Conservation (phyloP, 169 alveolate genomes). For the Neospora caninum region DNA sequence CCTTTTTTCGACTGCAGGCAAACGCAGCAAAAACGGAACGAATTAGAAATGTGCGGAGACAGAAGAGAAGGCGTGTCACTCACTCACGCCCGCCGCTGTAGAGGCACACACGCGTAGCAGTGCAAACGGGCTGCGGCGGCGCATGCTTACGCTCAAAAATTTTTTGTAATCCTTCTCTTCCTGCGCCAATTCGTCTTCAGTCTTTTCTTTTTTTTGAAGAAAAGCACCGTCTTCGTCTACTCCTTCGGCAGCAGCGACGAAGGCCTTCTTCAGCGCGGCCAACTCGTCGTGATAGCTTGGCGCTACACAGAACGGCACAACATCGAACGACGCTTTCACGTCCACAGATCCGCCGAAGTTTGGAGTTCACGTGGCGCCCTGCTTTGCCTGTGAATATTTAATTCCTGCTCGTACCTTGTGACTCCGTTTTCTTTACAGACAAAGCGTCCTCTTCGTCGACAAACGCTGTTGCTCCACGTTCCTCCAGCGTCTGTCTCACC, state of each 20-base stretch:
- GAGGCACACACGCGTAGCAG: too few species aligned
- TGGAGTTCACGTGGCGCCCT: too few species aligned
- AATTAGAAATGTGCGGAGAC: not conserved
- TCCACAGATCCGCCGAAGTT: not conserved
- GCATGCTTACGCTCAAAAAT: not conserved
- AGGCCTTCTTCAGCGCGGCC: slow-evolving; percentile 11
- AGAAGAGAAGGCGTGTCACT: too few species aligned
- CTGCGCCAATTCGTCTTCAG: slow-evolving; percentile 20
- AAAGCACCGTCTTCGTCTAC: not conserved
- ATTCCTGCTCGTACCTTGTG: not conserved
- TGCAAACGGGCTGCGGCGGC: not conserved
- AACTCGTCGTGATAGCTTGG: not conserved
- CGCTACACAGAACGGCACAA: not conserved
- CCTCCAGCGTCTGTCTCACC: not conserved
- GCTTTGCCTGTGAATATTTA: too few species aligned
- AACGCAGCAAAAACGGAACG: not conserved
- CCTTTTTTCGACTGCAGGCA: slow-evolving; percentile 26
- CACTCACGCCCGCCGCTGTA: too few species aligned
- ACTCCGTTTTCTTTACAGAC: not conserved
- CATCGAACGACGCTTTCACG: not conserved
- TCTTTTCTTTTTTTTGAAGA: not conserved
- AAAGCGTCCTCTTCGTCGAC: slow-evolving; percentile 22
- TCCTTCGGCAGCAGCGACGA: slow-evolving; percentile 17
- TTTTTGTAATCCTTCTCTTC: slow-evolving; percentile 1
- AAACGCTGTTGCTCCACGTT: not conserved